Evolutionary conservation across 441 rosid genomes (phyloP).

Genomic region (Eutrema salsugineum): DNA sequence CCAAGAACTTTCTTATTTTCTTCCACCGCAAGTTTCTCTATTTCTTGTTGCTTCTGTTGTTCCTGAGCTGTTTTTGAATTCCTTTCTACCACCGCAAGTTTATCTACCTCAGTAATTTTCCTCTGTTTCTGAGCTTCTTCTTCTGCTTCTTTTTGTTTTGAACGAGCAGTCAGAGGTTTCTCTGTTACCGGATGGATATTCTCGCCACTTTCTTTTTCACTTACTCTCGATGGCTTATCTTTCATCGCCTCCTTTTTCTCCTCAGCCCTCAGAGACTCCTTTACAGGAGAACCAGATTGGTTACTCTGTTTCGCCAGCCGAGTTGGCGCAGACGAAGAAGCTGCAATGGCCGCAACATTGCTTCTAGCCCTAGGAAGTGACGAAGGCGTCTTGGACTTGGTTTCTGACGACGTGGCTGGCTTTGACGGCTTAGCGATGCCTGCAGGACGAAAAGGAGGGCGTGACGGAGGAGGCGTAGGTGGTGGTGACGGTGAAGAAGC

Average conservation of each 20-base stretch:
- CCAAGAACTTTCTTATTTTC: slow-evolving; percentile 15
- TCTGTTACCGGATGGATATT: background rate
- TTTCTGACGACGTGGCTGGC: slow-evolving; percentile 5
- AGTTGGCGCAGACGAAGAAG: slow-evolving; percentile 27
- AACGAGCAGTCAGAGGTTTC: slow-evolving; percentile 2
- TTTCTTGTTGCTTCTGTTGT: slow-evolving; percentile 21
- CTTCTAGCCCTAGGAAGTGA: slow-evolving; percentile 21
- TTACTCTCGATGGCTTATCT: slow-evolving; percentile 10
- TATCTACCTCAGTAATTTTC: slow-evolving; percentile 11
- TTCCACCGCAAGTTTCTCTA: slow-evolving; percentile 3
- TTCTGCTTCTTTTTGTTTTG: slow-evolving; percentile 2
- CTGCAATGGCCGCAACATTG: slow-evolving; percentile 6
- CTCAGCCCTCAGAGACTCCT: slow-evolving; percentile 21
- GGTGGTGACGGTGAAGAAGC: slow-evolving; percentile 27
- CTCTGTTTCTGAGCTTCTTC: slow-evolving; percentile 22
- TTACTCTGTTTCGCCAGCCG: slow-evolving; percentile 34
- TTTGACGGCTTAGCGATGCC: slow-evolving; percentile 30
- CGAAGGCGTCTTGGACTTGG: slow-evolving; percentile 16
- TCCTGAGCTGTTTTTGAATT: background rate
- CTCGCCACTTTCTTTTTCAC: background rate
- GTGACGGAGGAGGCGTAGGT: slow-evolving; percentile 15
- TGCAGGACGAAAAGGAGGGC: slow-evolving; percentile 36
- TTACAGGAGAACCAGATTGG: slow-evolving; percentile 32
- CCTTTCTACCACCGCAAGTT: slow-evolving; percentile 19
- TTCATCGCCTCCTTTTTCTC: slow-evolving; percentile 13